Base-by-base conservation (phyloP, 2,329 filamentous ascomycete genomes). In the Exophiala phaeomuriformis region DNA sequence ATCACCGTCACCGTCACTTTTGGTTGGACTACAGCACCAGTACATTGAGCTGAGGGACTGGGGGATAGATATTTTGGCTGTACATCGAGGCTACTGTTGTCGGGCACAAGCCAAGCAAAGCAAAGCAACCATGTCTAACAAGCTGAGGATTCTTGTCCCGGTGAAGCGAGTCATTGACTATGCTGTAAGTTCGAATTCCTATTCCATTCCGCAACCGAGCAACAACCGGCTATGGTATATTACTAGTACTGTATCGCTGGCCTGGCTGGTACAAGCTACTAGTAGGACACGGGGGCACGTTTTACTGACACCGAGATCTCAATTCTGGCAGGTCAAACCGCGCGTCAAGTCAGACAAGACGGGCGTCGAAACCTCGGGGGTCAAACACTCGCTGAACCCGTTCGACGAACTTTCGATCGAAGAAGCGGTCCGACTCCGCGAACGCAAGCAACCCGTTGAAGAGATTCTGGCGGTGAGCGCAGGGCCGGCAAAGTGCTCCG, bases 401-500 rank as follows among this genome's bases (percentile, higher is more conserved):
- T 98, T 98, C 75, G 93, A 98, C 77, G 93, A 98, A 72, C 87
- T 98, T 67, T 94, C 90, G 41, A 84, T 98, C 71, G 93, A 98
- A 75, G 93, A 97, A 76, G 88, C 90, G 48, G 88, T 96, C 48
- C 89, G 88, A 39, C 86, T 98, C 68, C 90, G 93, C 71, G 91
- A 97, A 72, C 86, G 88, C 77, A 82, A 82, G 12, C 79, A 83
- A 12, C 84, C 85, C 65, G 90, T 98, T 58, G 85, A 90, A 63
- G 90, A 96, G 70, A 97, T 98, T 67, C 84, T 93, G 69, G 86
- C 88, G 64, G 83, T 97, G 71, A 87, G 84, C 51, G 90, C 89
- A 47, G 93, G 93, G 3, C 90, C 91, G 1, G 69, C 90, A 55
- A 98, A 97, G 77, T 80, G 88, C 32, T 81, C 83, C 65, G 93